Conservation (phyloP, 345 rosid species). For the Anacardium occidentale region DNA sequence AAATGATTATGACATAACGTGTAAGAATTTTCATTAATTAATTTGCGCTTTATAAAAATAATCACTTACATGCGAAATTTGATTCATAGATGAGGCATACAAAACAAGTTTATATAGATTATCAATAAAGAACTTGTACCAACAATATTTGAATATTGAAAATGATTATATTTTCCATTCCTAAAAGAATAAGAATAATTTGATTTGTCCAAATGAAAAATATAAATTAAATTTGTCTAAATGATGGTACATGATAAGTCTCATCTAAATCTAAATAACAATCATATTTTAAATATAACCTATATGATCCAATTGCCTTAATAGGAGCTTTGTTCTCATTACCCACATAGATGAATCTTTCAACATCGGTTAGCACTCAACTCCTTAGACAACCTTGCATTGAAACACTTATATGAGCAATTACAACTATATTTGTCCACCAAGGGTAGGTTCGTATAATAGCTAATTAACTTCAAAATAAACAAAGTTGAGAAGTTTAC, state of each 20-base stretch:
- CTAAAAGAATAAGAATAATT: background rate
- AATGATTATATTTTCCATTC: too few relatives aligned
- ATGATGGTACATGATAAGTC: background rate
- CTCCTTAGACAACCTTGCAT: background rate
- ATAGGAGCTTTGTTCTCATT: background rate
- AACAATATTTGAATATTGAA: background rate
- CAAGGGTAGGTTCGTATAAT: background rate
- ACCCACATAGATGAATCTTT: background rate
- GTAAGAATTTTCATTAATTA: background rate
- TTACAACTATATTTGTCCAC: background rate
- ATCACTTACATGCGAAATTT: background rate
- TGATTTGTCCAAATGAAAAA: background rate
- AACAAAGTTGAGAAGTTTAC: background rate
- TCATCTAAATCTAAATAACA: background rate
- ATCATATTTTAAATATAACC: too few relatives aligned
- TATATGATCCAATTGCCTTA: background rate
- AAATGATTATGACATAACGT: slow-evolving; percentile 7
- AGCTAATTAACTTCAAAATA: background rate
- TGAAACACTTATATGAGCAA: background rate
- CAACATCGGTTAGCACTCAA: background rate
- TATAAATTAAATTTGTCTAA: too few relatives aligned
- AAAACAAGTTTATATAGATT: background rate
- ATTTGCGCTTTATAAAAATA: background rate
- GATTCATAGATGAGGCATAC: background rate
- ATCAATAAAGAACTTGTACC: background rate